Percentiles rank a stretch among this genome's conserved stretches.
Evolutionary conservation across 257 asterid genomes (phyloP).

Genomic region (Plantago ovata): DNA sequence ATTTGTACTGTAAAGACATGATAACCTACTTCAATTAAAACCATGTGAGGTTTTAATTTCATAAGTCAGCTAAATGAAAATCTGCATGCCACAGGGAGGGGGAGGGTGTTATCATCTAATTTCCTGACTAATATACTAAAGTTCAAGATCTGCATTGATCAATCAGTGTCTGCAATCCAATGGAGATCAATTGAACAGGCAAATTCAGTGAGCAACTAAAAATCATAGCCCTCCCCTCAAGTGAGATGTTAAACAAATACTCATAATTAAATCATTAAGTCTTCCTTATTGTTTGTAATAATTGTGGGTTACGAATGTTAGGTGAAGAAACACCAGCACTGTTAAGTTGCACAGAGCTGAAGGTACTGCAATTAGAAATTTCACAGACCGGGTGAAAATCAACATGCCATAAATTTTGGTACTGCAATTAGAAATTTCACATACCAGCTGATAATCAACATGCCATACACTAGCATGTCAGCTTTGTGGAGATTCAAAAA

Average conservation of each 20-base stretch:
- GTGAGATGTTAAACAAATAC: not conserved
- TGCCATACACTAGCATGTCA: too few relatives aligned
- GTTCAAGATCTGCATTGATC: not conserved
- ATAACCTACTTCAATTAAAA: slow-evolving; percentile 10
- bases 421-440: too few relatives aligned
- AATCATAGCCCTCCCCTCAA: not conserved
- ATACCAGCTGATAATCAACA: too few relatives aligned
- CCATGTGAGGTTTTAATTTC: not conserved
- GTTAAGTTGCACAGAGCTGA: not conserved
- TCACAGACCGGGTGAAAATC: too few relatives aligned
- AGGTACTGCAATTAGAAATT: not conserved
- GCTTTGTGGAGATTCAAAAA: too few relatives aligned
- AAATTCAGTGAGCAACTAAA: not conserved
- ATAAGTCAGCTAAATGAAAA: not conserved
- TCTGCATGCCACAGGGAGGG: not conserved
- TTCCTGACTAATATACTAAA: slow-evolving; percentile 2
- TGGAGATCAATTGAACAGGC: not conserved
- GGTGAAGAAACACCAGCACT: not conserved
- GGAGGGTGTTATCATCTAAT: not conserved
- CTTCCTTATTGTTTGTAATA: not conserved
- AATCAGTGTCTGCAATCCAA: too few relatives aligned
- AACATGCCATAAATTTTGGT: too few relatives aligned
- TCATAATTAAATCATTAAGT: too few relatives aligned
- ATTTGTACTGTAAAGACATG: not conserved
- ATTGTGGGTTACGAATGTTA: not conserved